Conservation (phyloP, 257 asterid species). For the Cinchona pubescens region DNA sequence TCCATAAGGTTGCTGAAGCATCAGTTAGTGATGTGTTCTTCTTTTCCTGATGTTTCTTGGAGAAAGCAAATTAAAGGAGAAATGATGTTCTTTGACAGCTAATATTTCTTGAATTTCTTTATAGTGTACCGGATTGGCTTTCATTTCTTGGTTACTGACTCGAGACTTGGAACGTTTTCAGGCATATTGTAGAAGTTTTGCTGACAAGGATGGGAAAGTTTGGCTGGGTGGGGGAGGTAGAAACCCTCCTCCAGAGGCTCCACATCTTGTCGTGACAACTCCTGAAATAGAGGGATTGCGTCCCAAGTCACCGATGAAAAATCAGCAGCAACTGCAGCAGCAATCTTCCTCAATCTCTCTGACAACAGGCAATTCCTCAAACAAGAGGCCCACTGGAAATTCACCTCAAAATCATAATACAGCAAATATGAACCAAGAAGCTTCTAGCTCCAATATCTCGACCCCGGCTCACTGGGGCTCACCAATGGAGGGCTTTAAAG, state of each 20-base stretch:
- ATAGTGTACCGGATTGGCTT: not conserved
- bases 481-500: constrained; percentile 46
- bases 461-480: constrained; percentile 66
- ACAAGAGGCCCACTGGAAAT: constrained; percentile 60
- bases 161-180: constrained; percentile 33
- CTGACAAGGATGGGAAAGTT: constrained; percentile 86
- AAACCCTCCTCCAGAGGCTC: constrained; percentile 97
- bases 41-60: not conserved
- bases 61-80: not conserved
- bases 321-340: constrained; percentile 76
- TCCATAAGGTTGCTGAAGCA: not conserved
- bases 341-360: constrained; percentile 67
- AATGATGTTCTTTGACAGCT: not conserved
- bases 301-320: constrained; percentile 98
- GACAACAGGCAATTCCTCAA: constrained; percentile 58
- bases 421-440: constrained; percentile 60
- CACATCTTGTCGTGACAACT: constrained; percentile 88
- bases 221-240: constrained; percentile 98
- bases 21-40: not conserved
- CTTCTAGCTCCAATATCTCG: constrained; percentile 50
- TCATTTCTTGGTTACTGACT: constrained; percentile 12
- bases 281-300: constrained; percentile 90
- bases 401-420: constrained; percentile 53
- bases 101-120: not conserved
- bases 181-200: constrained; percentile 61